Evolutionary conservation across 73 alveolate species (phyloP).

Genomic region (Paramecium pentaurelia): DNA sequence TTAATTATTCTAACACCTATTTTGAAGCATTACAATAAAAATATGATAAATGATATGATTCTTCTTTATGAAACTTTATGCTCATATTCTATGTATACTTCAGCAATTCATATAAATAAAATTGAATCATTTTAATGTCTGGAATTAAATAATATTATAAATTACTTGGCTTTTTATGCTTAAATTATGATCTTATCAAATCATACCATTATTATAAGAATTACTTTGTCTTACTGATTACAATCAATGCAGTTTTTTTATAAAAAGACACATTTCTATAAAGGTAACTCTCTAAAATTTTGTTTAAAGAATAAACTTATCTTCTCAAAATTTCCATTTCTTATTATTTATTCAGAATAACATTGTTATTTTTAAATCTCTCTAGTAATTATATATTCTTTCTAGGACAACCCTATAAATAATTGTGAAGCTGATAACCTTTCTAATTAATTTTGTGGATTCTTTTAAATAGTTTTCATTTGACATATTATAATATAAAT

Average conservation of each 20-base stretch:
- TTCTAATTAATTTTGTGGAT: not conserved
- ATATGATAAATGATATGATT: not conserved
- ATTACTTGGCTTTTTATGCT: not conserved
- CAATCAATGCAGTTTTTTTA: not conserved
- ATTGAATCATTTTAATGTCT: not conserved
- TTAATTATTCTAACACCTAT: not conserved
- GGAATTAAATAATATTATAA: not conserved
- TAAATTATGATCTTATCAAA: not conserved
- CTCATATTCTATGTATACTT: not conserved
- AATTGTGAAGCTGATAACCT: not conserved
- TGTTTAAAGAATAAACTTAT: not conserved
- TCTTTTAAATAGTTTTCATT: not conserved
- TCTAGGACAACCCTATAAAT: not conserved
- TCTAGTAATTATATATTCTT: not conserved
- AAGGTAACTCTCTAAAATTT: not conserved
- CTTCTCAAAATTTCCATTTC: conserved; percentile 44
- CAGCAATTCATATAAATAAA: not conserved
- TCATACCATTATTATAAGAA: not conserved
- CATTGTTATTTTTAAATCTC: not conserved
- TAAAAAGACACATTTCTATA: not conserved
- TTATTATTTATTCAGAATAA: not conserved
- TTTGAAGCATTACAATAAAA: not conserved
- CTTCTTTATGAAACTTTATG: not conserved
- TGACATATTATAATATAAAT: not conserved
- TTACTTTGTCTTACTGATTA: not conserved